Conservation (phyloP, 441 rosid genomes). For the Isatis lusitanica region DNA sequence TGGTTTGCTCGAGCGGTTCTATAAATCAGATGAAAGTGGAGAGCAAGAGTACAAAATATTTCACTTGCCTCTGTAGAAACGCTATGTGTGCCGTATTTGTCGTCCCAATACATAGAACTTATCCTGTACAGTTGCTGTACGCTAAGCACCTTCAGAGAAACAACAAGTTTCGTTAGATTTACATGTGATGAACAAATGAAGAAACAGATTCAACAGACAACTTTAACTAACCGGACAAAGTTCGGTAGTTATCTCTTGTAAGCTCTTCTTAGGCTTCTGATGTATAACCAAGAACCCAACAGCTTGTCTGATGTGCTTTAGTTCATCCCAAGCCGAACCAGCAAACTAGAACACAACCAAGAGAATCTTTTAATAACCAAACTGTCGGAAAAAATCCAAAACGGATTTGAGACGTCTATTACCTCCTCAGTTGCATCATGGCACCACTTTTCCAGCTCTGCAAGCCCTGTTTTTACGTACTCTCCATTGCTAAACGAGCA, state of each 20-base stretch:
- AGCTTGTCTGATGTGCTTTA: constrained; percentile 93
- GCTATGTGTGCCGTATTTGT: constrained; percentile 69
- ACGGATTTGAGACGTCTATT: constrained; percentile 12
- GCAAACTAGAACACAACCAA: constrained; percentile 46
- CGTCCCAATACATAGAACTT: constrained; percentile 73
- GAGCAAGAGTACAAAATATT: not conserved
- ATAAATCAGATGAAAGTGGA: not conserved
- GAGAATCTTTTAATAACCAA: constrained; percentile 11
- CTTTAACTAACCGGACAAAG: constrained; percentile 61
- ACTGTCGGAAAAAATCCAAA: not conserved
- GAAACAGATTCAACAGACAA: not conserved
- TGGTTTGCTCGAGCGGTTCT: not conserved
- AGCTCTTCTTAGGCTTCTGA: constrained; percentile 70
- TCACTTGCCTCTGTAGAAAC: constrained; percentile 60
- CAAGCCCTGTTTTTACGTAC: constrained; percentile 56
- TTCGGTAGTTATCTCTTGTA: constrained; percentile 62
- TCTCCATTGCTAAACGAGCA: constrained; percentile 68
- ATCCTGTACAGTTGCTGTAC: constrained; percentile 63
- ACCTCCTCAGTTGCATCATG: constrained; percentile 57
- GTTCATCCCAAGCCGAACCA: constrained; percentile 88
- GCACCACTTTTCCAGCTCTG: constrained; percentile 56
- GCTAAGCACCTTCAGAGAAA: constrained; percentile 58
- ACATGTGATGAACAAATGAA: constrained; percentile 1
- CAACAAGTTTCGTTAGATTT: not conserved
- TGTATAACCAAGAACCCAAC: constrained; percentile 90